These are phyloP conservation scores for Brettanomyces anomalus DNA, from an alignment of 805 yeast species.

Conservation along the genomic window DNA sequence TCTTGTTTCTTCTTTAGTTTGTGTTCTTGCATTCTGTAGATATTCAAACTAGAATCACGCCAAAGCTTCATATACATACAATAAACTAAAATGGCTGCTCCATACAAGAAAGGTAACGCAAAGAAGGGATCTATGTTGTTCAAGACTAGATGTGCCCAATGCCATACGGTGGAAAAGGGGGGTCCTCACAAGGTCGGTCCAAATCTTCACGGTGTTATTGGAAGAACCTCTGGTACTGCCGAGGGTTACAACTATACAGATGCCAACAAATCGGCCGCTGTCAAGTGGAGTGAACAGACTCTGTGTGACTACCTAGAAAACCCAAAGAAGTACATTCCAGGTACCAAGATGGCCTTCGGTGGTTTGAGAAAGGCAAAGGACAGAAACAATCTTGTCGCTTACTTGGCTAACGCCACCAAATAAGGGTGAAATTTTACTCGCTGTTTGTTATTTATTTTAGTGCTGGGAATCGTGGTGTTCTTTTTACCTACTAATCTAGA, in stretches of 20 bases:
- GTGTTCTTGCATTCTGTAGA: not conserved
- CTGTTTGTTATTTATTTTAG: not conserved
- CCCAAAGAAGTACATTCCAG: constrained; percentile 99
- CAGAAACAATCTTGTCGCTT: constrained; percentile 93
- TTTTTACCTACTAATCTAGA: too few species aligned
- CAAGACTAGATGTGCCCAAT: constrained; percentile 98
- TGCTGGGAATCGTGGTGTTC: not conserved
- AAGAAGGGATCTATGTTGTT: constrained; percentile 97
- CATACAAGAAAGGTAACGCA: constrained; percentile 47
- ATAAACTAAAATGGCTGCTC: constrained; percentile 29
- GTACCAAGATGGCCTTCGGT: constrained; percentile 99
- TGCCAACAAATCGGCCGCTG: constrained; percentile 96
- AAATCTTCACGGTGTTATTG: constrained; percentile 89
- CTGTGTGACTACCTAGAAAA: constrained; percentile 94
- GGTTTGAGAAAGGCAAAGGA: constrained; percentile 99
- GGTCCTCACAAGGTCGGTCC: constrained; percentile 99
- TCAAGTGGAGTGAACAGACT: constrained; percentile 77
- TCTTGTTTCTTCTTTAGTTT: not conserved
- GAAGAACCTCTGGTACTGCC: constrained; percentile 88
- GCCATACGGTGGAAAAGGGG: constrained; percentile 94
- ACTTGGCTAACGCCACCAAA: constrained; percentile 52
- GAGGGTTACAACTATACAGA: constrained; percentile 94
- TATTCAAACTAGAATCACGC: constrained; percentile 2
- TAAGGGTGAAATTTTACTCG: constrained; percentile 18
- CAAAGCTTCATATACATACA: constrained; percentile 3